Evolutionary conservation across 495 filamentous ascomycete species (phyloP), one percentile per base, ranked within the genome.

Genomic region (Aspergillus biplanus): DNA sequence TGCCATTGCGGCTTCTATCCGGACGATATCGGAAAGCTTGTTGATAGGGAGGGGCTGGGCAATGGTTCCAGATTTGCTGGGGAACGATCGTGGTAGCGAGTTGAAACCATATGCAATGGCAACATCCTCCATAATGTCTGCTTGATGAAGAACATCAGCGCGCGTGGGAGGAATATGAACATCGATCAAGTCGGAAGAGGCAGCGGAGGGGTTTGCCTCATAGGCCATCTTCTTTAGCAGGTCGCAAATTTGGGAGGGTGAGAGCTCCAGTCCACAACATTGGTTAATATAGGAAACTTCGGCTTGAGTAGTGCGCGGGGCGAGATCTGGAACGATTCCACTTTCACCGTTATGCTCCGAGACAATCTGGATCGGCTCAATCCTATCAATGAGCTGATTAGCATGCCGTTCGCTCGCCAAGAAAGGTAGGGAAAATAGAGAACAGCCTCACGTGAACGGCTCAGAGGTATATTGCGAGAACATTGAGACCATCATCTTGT

Each of bases 91-190:
- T 0, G 93, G 92, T 7, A 99, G 89, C 21, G 88, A 88, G 83
- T 99, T 98, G 85, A 96, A 99, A 60, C 95, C 95, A 76, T 97
- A 96, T 16, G 91, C 91, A 62, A 99, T 92, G 16, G 92, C 95
- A 16, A 95, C 87, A 75, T 99, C 95, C 77, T 99, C 95, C 95
- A 99, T 98, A 68, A 99, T 92, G 73, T 99, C 95, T 65, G 91
- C 93, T 74, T 97, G 89, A 76, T 99, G 96, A 18, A 99, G 85
- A 21, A 99, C 89, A 76, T 98, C 95, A 7, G 95, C 93, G 32
- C 95, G 88, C 46, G 92, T 97, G 32, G 92, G 86, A 9, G 95
- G 95, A 46, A 98, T 83, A 35, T 87, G 82, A 27, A 97, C 88
- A 60, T 93, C 87, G 65, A 98, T 84, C 42, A 90, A 71, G 64